Evolutionary conservation across 352 stramenopile species (phyloP).

Genomic region (Bremia lactucae): DNA sequence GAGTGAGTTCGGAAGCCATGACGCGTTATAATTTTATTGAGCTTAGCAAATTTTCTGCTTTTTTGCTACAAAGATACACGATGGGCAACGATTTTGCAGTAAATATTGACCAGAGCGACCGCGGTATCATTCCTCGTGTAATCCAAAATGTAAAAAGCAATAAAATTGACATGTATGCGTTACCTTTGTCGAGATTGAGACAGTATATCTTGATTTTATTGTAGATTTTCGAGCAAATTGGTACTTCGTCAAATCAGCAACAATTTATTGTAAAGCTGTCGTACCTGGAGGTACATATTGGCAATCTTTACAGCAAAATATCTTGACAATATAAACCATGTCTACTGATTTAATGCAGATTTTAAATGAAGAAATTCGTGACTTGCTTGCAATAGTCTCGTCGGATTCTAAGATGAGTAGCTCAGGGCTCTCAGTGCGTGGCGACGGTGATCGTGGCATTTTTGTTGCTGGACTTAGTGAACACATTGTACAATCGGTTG

Average conservation of each 20-base stretch:
- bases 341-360: constrained; percentile 50
- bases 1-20: constrained; percentile 2
- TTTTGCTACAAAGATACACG: constrained; percentile 77
- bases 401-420: constrained; percentile 6
- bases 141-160: constrained; percentile 42
- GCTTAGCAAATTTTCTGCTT: neutral
- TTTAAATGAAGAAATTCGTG: constrained; percentile 94
- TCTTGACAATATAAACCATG: neutral
- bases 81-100: constrained; percentile 86
- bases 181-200: no score
- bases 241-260: constrained; percentile 13
- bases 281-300: constrained; percentile 44
- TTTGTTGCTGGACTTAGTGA: constrained; percentile 79
- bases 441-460: constrained; percentile 85
- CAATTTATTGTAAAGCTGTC: constrained; percentile 51
- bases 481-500: constrained; percentile 46
- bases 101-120: constrained; percentile 17
- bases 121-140: constrained; percentile 74
- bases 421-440: constrained; percentile 60
- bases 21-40: neutral
- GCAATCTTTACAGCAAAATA: neutral
- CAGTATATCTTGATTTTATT: neutral
- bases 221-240: constrained; percentile 44
- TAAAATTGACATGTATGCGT: no score
- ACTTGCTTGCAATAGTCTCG: constrained; percentile 67